Conservation (phyloP, 2,329 filamentous ascomycete species). For the Colletotrichum ledebouriae region DNA sequence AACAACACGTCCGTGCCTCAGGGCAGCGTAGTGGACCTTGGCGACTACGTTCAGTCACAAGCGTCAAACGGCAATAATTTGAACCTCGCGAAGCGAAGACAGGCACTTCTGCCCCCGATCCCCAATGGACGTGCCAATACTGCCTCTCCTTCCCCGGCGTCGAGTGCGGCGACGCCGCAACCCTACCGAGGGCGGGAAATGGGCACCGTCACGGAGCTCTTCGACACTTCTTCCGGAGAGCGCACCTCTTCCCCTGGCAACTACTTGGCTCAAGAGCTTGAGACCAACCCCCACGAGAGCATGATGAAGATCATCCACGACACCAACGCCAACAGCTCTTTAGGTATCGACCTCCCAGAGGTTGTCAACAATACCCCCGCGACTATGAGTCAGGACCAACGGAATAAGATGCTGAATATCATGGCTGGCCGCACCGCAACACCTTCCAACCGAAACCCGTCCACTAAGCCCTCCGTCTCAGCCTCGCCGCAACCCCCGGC, state of each 20-base stretch:
- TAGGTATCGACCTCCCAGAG: slow-evolving; percentile 66
- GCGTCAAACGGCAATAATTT: slow-evolving; percentile 54
- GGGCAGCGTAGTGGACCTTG: slow-evolving; percentile 72
- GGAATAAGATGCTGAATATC: slow-evolving; percentile 69
- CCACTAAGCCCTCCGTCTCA: slow-evolving; percentile 43
- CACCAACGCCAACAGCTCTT: slow-evolving; percentile 67
- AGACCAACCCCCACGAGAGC: slow-evolving; percentile 69
- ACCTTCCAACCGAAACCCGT: slow-evolving; percentile 43
- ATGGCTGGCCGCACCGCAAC: slow-evolving; percentile 64
- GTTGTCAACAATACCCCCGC: slow-evolving; percentile 69
- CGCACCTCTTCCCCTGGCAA: slow-evolving; percentile 58
- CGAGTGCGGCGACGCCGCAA: slow-evolving; percentile 49
- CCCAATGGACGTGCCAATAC: slow-evolving; percentile 54
- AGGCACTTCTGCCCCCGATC: slow-evolving; percentile 68
- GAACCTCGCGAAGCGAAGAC: slow-evolving; percentile 63
- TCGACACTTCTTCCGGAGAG: slow-evolving; percentile 65
- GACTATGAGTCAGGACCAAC: slow-evolving; percentile 69
- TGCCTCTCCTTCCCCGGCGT: slow-evolving; percentile 45
- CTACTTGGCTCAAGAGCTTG: slow-evolving; percentile 68
- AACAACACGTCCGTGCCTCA: slow-evolving; percentile 59
- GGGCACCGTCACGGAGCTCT: slow-evolving; percentile 72
- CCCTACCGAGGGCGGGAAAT: slow-evolving; percentile 56
- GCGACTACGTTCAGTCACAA: slow-evolving; percentile 68
- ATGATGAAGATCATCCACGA: slow-evolving; percentile 77
- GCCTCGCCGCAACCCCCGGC: slow-evolving; percentile 42